Base-by-base conservation (phyloP, 495 filamentous ascomycete species). In the Antarctomyces pellizariae region DNA sequence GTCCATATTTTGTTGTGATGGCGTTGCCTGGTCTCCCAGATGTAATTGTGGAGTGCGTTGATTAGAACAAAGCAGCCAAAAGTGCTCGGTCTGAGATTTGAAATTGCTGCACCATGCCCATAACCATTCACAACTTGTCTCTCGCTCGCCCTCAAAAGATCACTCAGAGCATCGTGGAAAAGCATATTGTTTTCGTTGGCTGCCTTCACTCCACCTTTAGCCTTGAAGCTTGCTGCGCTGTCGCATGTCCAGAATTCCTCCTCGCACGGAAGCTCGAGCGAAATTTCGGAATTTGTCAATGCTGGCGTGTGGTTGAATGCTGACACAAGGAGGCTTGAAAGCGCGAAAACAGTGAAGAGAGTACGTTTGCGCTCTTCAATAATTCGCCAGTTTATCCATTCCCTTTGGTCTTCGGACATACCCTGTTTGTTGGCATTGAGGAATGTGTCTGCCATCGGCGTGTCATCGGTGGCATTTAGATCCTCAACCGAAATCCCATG, bases 11-110 rank as follows among this genome's bases (percentile, higher is more conserved):
- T 70, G 32, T 75, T 82, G 41, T 82, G 71, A 39, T 93, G 84
- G 18, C 80, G 57, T 46, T 91, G 83, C 20, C 86, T 65, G 1
- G 82, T 92, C 50, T 95, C 84, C 86, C 86, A 95, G 23, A 95
- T 92, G 47, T 93, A 93, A 35, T 92, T 91, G 48, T 97, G 86
- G 14, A 97, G 53, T 1, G 86, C 84, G 46, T 91, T 89, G 43
- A 97, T 95, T 28, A 97, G 56, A 7, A 92, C 63, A 9, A 93
- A 53, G 49, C 86, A 95, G 12, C 86, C 86, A 40, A 92, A 91
- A 4, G 83, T 86, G 48, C 86, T 95, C 2, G 83, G 82, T 34
- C 68, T 71, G 30, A 90, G 52, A 25, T 82, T 64, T 29, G 59
- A 67, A 10, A 48, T 18, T 24, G 55, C 49, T 16, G 44, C 28